Conservation (phyloP, 805 yeast species). For the Saccharomycopsis amapae region DNA sequence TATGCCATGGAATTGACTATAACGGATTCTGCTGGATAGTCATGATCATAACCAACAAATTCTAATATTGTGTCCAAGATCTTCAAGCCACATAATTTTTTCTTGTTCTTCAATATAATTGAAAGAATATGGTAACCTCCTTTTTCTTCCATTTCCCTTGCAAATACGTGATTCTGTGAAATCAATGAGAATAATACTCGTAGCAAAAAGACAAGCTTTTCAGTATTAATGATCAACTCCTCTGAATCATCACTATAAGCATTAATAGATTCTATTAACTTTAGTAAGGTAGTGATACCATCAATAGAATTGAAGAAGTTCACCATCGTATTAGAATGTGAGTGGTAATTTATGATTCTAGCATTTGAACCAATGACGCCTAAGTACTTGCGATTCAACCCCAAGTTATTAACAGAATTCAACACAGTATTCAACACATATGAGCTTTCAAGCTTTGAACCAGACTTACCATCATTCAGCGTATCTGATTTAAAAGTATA, state of each 20-base stretch:
- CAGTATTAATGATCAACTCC: background rate
- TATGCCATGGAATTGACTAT: conserved; percentile 52
- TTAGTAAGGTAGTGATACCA: conserved; percentile 41
- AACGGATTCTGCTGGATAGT: conserved; percentile 47
- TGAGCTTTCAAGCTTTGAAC: background rate
- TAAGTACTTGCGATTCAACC: conserved; percentile 11
- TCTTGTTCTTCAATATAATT: conserved; percentile 42
- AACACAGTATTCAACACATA: conserved; percentile 18
- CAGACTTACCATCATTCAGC: no score
- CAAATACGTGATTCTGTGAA: conserved; percentile 41
- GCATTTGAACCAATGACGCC: conserved; percentile 5
- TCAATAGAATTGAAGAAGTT: conserved; percentile 34
- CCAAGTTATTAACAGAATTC: conserved; percentile 16
- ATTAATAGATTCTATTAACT: conserved; percentile 39
- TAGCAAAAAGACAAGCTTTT: conserved; percentile 26
- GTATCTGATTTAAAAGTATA: background rate
- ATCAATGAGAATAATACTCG: conserved; percentile 38
- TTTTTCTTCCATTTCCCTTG: conserved; percentile 50
- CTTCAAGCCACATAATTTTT: conserved; percentile 31
- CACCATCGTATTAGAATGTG: conserved; percentile 7
- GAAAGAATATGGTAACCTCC: conserved; percentile 57
- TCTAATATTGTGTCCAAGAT: conserved; percentile 42
- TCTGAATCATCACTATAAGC: conserved; percentile 29
- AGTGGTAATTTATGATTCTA: conserved; percentile 7
- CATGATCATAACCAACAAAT: conserved; percentile 49